These are phyloP conservation scores for Schoenoplectus triqueter DNA, from an alignment of 202 grass and related monocot species.

Conservation along the genomic window DNA sequence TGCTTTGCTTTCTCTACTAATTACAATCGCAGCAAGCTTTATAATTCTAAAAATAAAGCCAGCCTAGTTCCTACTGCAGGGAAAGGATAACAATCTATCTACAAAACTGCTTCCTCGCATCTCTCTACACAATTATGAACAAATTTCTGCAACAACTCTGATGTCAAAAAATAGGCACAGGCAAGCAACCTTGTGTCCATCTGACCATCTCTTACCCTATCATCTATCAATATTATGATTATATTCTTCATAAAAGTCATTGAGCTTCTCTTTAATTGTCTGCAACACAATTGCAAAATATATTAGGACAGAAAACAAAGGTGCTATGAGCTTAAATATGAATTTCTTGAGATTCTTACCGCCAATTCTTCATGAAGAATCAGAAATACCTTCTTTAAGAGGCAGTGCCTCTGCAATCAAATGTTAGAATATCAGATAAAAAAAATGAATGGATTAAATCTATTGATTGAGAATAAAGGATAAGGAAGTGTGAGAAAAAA, in stretches of 20 bases:
- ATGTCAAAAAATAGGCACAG: background rate
- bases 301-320: conserved; percentile 33
- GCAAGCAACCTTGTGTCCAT: background rate
- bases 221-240: conserved; percentile 30
- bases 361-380: conserved; percentile 85
- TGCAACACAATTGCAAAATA: conserved; percentile 38
- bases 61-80: conserved; percentile 11
- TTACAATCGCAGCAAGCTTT: conserved; percentile 25
- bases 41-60: conserved; percentile 22
- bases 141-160: background rate
- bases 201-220: background rate
- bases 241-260: conserved; percentile 52
- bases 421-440: conserved; percentile 43
- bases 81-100: conserved; percentile 34
- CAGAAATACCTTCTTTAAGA: conserved; percentile 86
- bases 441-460: background rate
- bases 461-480: background rate
- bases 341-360: conserved; percentile 46
- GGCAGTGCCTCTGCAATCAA: conserved; percentile 75
- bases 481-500: background rate
- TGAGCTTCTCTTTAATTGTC: conserved; percentile 78
- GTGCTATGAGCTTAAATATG: background rate
- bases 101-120: conserved; percentile 42
- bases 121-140: conserved; percentile 9
- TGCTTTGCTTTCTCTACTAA: background rate